Evolutionary conservation across 768 basidiomycete species (phyloP), one percentile per base, ranked within the genome.

Genomic region (Mycena venus): DNA sequence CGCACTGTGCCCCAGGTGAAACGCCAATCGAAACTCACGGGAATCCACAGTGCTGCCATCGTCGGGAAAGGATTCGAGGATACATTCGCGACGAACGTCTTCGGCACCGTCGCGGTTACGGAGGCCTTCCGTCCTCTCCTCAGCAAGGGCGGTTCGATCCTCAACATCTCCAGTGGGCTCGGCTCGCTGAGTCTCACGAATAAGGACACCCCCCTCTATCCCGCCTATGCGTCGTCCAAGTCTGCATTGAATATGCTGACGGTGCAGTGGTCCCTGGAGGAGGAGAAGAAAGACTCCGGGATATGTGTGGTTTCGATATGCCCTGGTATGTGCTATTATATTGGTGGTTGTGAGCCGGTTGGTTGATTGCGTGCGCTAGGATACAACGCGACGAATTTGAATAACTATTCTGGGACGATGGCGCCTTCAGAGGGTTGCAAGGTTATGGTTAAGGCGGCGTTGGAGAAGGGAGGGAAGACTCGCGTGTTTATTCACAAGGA

Each of bases 161-260:
- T 70, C 31, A 74, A 74, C 73, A 36, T 74, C 56, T 70, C 73
- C 34, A 66, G 62, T 1, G n/a, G 47, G n/a, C n/a, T n/a, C n/a
- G n/a, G n/a, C n/a, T n/a, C n/a, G n/a, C n/a, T n/a, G n/a, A n/a
- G n/a, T n/a, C n/a, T n/a, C n/a, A n/a, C n/a, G n/a, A n/a, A n/a
- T n/a, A n/a, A n/a, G n/a, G n/a, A n/a, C n/a, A n/a, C n/a, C n/a
- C n/a, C n/a, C n/a, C n/a, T n/a, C n/a, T n/a, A n/a, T n/a, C n/a
- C n/a, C n/a, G n/a, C n/a, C n/a, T n/a, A n/a, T n/a, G n/a, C n/a
- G n/a, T n/a, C n/a, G n/a, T n/a, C n/a, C n/a, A n/a, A n/a, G n/a
- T n/a, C n/a, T n/a, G n/a, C n/a, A n/a, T n/a, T n/a, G n/a, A n/a
- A n/a, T n/a, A n/a, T n/a, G n/a, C n/a, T n/a, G n/a, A n/a, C n/a